A percentile compares a stretch with the other conserved stretches of the same genome.
Conservation (phyloP, 139 green algal species). For the Volvox africanus region DNA sequence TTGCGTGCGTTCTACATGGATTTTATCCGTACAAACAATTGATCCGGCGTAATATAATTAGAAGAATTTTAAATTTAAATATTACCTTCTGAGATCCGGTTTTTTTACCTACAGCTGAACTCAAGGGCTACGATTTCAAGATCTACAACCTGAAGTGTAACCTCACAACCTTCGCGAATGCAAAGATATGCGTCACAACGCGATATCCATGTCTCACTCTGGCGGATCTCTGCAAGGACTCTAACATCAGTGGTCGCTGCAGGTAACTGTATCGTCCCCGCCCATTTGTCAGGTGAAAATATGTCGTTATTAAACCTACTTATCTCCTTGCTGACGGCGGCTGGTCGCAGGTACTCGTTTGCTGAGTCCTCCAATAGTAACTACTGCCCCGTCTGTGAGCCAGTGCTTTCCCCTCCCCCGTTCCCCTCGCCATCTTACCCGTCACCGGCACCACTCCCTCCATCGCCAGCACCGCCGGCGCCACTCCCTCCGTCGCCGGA, state of each 20-base stretch:
- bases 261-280: neutral
- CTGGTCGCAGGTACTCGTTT: neutral
- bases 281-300: too few species aligned
- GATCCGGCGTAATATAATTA: neutral
- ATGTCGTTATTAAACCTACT: too few species aligned
- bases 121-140: slow-evolving; percentile 1
- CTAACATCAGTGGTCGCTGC: neutral
- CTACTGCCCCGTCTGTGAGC: neutral
- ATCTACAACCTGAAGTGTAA: slow-evolving; percentile 9
- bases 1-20: too few species aligned
- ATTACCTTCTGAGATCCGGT: too few species aligned
- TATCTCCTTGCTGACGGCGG: too few species aligned
- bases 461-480: neutral
- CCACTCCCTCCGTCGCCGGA: neutral
- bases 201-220: neutral
- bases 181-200: neutral
- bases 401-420: neutral
- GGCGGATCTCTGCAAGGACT: neutral
- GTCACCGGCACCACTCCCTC: neutral
- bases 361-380: neutral
- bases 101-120: neutral
- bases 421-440: neutral
- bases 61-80: too few species aligned
- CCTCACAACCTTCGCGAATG: neutral
- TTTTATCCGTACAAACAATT: neutral